phyloP scores from a whole-genome alignment of 2,329 filamentous ascomycete species.

The Alternaria triticina region DNA sequence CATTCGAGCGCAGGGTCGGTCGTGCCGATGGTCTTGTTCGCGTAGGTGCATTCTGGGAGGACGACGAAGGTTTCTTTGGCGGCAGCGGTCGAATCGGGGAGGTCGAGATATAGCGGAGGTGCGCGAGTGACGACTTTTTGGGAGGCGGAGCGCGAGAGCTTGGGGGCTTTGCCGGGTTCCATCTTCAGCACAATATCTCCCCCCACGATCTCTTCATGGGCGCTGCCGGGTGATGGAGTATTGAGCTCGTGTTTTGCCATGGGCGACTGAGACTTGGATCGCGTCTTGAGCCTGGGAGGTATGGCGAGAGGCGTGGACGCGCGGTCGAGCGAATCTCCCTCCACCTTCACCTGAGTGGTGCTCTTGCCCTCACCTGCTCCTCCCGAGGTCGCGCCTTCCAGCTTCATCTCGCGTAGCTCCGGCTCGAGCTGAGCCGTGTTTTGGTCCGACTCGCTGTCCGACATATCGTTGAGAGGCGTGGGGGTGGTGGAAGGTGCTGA shows the following conservation, averaged over 20 bases:
- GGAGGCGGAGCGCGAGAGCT: constrained; percentile 74
- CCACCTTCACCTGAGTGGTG: constrained; percentile 34
- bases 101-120: constrained; percentile 72
- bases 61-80: constrained; percentile 79
- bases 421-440: constrained; percentile 50
- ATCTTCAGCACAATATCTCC: constrained; percentile 68
- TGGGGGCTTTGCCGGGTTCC: constrained; percentile 69
- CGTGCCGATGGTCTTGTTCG: constrained; percentile 86
- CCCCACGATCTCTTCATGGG: constrained; percentile 62
- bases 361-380: constrained; percentile 24
- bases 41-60: constrained; percentile 86
- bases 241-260: constrained; percentile 35
- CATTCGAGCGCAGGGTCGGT: constrained; percentile 95
- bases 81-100: constrained; percentile 79
- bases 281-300: constrained; percentile 35
- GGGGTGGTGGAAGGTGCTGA: constrained; percentile 20
- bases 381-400: constrained; percentile 45
- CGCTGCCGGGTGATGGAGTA: constrained; percentile 47
- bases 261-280: constrained; percentile 43
- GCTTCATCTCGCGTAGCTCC: constrained; percentile 54
- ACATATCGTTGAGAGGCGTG: constrained; percentile 42
- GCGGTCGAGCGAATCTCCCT: constrained; percentile 28
- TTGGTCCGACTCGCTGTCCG: constrained; percentile 43
- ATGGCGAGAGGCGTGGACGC: constrained; percentile 38
- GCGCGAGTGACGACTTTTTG: constrained; percentile 71